Evolutionary conservation across 441 rosid genomes (phyloP).

Genomic region (Erodium moschatum): DNA sequence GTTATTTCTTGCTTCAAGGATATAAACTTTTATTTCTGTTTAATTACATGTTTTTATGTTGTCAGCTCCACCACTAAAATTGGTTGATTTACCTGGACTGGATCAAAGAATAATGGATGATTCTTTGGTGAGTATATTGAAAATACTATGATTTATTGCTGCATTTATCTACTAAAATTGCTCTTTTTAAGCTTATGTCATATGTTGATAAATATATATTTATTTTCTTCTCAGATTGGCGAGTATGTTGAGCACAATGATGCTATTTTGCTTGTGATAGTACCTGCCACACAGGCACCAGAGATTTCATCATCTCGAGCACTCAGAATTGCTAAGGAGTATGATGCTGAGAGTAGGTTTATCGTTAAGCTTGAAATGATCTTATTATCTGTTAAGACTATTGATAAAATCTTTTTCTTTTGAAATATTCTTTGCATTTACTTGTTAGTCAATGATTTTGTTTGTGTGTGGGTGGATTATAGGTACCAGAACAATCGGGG

Average conservation of each 20-base stretch:
- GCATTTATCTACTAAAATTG: not conserved
- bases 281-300: constrained; percentile 77
- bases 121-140: constrained; percentile 33
- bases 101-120: constrained; percentile 89
- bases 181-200: constrained; percentile 14
- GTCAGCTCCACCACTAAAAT: constrained; percentile 81
- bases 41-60: constrained; percentile 6
- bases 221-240: constrained; percentile 44
- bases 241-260: constrained; percentile 72
- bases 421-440: not conserved
- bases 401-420: not conserved
- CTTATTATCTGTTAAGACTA: not conserved
- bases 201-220: not conserved
- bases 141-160: not conserved
- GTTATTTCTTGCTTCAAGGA: constrained; percentile 1
- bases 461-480: constrained; percentile 16
- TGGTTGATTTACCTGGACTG: constrained; percentile 85
- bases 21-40: not conserved
- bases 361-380: not conserved
- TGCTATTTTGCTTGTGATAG: constrained; percentile 70
- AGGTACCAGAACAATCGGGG: constrained; percentile 91
- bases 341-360: constrained; percentile 62
- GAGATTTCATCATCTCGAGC: constrained; percentile 83
- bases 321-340: constrained; percentile 77
- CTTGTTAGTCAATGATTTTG: not conserved